A percentile compares a stretch with the other conserved stretches of the same genome.
These are phyloP conservation scores for Sedum album DNA, from an alignment of 164 flowering plant genomes.

Conservation along the genomic window DNA sequence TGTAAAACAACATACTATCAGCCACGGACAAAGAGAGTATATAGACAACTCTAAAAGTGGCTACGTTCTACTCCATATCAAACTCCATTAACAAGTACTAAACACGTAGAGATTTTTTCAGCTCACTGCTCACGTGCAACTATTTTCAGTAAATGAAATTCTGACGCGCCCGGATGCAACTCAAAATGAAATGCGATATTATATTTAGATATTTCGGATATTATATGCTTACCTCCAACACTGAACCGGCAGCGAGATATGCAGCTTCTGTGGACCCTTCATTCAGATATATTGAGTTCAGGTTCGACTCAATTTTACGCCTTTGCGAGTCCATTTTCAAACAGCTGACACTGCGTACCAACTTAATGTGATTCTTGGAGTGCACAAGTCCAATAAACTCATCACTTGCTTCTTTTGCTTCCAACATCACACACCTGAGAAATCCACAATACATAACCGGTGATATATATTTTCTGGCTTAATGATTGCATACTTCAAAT, in stretches of 20 bases:
- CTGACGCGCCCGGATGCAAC: too few species aligned
- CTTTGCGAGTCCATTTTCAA: constrained; percentile 41
- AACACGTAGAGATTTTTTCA: not conserved
- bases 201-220: too few species aligned
- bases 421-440: constrained; percentile 69
- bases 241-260: constrained; percentile 93
- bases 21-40: not conserved
- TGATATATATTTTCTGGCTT: not conserved
- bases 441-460: not conserved
- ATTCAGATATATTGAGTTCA: constrained; percentile 84
- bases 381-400: constrained; percentile 55
- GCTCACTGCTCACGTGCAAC: not conserved
- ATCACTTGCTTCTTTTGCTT: constrained; percentile 75
- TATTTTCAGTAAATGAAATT: not conserved
- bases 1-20: not conserved
- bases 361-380: constrained; percentile 50
- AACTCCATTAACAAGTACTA: not conserved
- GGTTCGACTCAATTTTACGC: constrained; percentile 39
- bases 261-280: constrained; percentile 87
- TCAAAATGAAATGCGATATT: too few species aligned
- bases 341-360: constrained; percentile 62
- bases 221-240: constrained; percentile 46
- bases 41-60: not conserved
- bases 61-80: not conserved
- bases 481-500: not conserved